These are phyloP conservation scores for Fragilaria crotonensis DNA, from an alignment of 108 stramenopile species.

Conservation along the genomic window DNA sequence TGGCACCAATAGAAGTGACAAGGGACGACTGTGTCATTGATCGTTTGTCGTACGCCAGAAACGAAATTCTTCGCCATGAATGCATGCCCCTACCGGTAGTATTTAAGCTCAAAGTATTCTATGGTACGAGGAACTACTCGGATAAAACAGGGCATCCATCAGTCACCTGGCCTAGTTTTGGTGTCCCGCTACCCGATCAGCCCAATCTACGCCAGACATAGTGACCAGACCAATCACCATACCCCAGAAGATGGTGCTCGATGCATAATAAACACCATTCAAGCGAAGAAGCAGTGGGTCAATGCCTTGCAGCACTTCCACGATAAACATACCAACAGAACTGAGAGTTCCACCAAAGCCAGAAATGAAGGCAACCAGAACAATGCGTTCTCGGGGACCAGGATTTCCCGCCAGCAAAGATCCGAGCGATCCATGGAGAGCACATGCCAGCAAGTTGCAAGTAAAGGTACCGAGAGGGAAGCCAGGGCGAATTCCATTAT, in stretches of 20 bases:
- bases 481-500: slow-evolving; percentile 55
- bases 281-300: slow-evolving; percentile 78
- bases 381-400: slow-evolving; percentile 53
- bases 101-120: too few relatives aligned
- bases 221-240: slow-evolving; percentile 57
- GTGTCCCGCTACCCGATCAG: slow-evolving; percentile 24
- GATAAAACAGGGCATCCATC: too few relatives aligned
- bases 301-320: slow-evolving; percentile 57
- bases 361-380: slow-evolving; percentile 60
- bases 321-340: slow-evolving; percentile 65
- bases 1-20: too few relatives aligned
- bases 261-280: slow-evolving; percentile 64
- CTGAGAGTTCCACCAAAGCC: slow-evolving; percentile 74
- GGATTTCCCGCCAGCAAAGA: slow-evolving; percentile 70
- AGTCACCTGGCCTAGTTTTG: too few relatives aligned
- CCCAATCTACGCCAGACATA: slow-evolving; percentile 71
- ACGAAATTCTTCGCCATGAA: too few relatives aligned
- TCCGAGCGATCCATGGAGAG: slow-evolving; percentile 59
- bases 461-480: slow-evolving; percentile 80
- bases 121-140: too few relatives aligned
- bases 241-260: slow-evolving; percentile 53
- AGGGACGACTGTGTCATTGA: too few relatives aligned
- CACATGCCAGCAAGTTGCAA: slow-evolving; percentile 70
- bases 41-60: too few relatives aligned
- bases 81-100: too few relatives aligned